phyloP scores from a whole-genome alignment of 1,284 basidiomycete species.

The Apiotrichum gracile region DNA sequence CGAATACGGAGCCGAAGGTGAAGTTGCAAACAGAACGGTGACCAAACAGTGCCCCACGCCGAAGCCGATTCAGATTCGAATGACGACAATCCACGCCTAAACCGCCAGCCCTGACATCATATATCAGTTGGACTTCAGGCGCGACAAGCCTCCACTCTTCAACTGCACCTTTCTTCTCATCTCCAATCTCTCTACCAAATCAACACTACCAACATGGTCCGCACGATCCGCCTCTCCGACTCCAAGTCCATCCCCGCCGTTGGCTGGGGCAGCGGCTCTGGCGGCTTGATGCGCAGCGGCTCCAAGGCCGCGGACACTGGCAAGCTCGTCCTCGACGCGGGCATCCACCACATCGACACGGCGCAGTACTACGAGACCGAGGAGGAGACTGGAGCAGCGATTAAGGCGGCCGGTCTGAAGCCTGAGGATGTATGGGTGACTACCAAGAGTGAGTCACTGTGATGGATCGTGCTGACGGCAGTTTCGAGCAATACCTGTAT shows the following conservation, averaged over 20 bases:
- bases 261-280: conserved; percentile 33
- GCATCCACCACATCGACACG: conserved; percentile 42
- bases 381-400: conserved; percentile 45
- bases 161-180: not conserved
- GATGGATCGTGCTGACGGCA: not conserved
- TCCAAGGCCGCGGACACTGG: conserved; percentile 17
- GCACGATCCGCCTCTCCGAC: conserved; percentile 31
- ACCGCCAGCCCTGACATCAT: not conserved
- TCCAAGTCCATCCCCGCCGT: conserved; percentile 36
- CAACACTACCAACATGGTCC: conserved; percentile 1
- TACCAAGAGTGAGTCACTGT: conserved; percentile 49
- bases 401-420: conserved; percentile 46
- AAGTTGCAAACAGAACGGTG: too few species aligned
- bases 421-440: conserved; percentile 51
- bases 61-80: too few species aligned
- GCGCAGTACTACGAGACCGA: conserved; percentile 45
- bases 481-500: conserved; percentile 6
- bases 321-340: conserved; percentile 31
- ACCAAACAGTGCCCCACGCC: too few species aligned
- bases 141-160: not conserved
- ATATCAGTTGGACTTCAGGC: not conserved
- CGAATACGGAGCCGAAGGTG: too few species aligned
- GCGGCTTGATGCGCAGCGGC: conserved; percentile 16
- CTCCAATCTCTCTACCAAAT: not conserved
- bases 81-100: too few species aligned